Evolutionary conservation across 2,329 filamentous ascomycete species (phyloP).

Genomic region (Aspergillus sp.): DNA sequence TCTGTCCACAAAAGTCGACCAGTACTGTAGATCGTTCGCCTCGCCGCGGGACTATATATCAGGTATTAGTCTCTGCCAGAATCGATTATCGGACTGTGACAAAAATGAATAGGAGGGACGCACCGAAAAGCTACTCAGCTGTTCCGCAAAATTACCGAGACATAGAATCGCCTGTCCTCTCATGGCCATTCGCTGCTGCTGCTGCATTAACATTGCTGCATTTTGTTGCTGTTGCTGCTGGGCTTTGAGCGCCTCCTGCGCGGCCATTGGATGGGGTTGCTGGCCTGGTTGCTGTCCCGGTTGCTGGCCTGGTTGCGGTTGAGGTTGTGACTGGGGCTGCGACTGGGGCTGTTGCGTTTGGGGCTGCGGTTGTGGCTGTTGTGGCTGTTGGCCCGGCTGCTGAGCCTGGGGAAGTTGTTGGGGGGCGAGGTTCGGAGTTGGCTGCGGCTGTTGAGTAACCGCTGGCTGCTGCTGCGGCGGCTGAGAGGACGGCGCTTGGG

Average conservation of each 20-base stretch:
- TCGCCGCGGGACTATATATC: slow-evolving; percentile 54
- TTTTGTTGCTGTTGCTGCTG: slow-evolving; percentile 39
- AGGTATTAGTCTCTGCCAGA: slow-evolving; percentile 7
- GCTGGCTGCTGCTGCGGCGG: slow-evolving; percentile 36
- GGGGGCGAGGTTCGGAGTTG: slow-evolving; percentile 35
- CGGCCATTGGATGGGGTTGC: slow-evolving; percentile 39
- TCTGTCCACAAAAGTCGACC: slow-evolving; percentile 73
- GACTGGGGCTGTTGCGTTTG: slow-evolving; percentile 29
- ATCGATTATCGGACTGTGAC: neutral
- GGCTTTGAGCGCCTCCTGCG: slow-evolving; percentile 41
- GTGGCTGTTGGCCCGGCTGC: slow-evolving; percentile 32
- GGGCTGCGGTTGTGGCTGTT: slow-evolving; percentile 33
- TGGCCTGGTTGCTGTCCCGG: slow-evolving; percentile 39
- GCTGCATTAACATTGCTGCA: slow-evolving; percentile 40
- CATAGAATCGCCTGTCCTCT: slow-evolving; percentile 51
- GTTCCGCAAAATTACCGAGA: slow-evolving; percentile 57
- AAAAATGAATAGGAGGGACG: slow-evolving; percentile 32
- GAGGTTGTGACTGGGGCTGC: slow-evolving; percentile 28
- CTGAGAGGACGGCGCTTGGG: slow-evolving; percentile 33
- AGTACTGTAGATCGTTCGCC: slow-evolving; percentile 70
- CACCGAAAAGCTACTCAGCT: slow-evolving; percentile 58
- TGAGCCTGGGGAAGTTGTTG: slow-evolving; percentile 40
- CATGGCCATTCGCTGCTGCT: slow-evolving; percentile 37
- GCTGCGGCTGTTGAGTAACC: slow-evolving; percentile 36
- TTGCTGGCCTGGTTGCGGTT: slow-evolving; percentile 24